Percentiles rank a stretch among this genome's conserved stretches.
Conservation (phyloP, 2,329 filamentous ascomycete genomes). For the Colletotrichum tropicicola region DNA sequence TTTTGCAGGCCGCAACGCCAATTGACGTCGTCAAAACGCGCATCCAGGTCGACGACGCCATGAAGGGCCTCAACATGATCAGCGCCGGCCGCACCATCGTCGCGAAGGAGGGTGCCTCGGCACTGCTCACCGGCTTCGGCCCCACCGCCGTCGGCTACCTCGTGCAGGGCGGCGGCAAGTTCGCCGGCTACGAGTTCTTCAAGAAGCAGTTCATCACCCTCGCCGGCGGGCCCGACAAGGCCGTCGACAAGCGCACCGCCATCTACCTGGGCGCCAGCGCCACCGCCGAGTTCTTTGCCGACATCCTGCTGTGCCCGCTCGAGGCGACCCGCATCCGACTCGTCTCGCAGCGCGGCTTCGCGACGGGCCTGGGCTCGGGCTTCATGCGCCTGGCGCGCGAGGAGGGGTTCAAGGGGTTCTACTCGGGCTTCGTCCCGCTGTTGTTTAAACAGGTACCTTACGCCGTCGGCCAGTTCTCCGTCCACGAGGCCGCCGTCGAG, state of each 20-base stretch:
- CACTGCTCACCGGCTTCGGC: slow-evolving; percentile 84
- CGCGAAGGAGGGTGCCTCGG: slow-evolving; percentile 79
- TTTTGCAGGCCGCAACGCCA: slow-evolving; percentile 57
- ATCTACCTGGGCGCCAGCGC: slow-evolving; percentile 80
- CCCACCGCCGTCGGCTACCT: slow-evolving; percentile 89
- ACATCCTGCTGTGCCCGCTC: slow-evolving; percentile 87
- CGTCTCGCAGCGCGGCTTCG: slow-evolving; percentile 83
- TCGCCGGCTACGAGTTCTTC: slow-evolving; percentile 94
- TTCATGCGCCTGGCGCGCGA: slow-evolving; percentile 79
- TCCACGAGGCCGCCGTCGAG: slow-evolving; percentile 89
- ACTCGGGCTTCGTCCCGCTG: slow-evolving; percentile 89
- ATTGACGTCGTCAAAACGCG: slow-evolving; percentile 85
- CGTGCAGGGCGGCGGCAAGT: slow-evolving; percentile 90
- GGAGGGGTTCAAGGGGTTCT: slow-evolving; percentile 84
- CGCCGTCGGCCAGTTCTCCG: slow-evolving; percentile 94
- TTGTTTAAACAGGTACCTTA: slow-evolving; percentile 92
- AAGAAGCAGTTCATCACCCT: slow-evolving; percentile 85
- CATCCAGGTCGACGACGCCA: slow-evolving; percentile 86
- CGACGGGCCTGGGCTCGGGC: slow-evolving; percentile 74
- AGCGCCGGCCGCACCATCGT: slow-evolving; percentile 82
- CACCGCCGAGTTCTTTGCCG: slow-evolving; percentile 76
- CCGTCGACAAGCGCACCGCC: slow-evolving; percentile 55
- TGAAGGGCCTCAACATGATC: slow-evolving; percentile 87
- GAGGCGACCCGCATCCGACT: slow-evolving; percentile 84
- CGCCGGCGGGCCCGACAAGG: slow-evolving; percentile 61